Evolutionary conservation across 2,329 filamentous ascomycete species (phyloP).

Genomic region (Lasiodiplodia citricola): DNA sequence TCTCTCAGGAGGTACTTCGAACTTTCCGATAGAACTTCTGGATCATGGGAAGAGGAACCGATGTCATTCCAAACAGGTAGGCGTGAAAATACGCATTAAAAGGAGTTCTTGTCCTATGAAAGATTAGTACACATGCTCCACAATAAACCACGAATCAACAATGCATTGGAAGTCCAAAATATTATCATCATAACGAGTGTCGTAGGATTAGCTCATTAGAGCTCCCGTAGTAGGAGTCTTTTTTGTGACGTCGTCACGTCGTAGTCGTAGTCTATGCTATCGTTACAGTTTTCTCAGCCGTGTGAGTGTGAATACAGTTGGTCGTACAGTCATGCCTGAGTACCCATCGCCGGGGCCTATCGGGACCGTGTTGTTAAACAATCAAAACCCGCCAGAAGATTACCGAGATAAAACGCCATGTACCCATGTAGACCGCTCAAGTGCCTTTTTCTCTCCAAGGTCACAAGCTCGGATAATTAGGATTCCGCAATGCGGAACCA

Average conservation of each 20-base stretch:
- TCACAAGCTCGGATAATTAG: neutral
- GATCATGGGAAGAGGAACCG: neutral
- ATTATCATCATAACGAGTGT: conserved; percentile 16
- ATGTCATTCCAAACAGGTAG: neutral
- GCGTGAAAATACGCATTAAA: neutral
- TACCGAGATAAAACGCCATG: conserved; percentile 2
- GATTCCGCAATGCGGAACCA: neutral
- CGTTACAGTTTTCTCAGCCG: conserved; percentile 9
- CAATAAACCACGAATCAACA: neutral
- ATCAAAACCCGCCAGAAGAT: neutral
- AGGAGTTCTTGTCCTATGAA: neutral
- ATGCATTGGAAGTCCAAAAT: neutral
- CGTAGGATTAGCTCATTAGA: conserved; percentile 22
- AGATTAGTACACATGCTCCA: neutral
- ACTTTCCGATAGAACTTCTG: neutral
- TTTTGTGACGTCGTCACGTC: conserved; percentile 21
- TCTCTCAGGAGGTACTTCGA: neutral
- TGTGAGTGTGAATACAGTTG: conserved; percentile 6
- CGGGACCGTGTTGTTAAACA: neutral
- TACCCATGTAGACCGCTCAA: neutral
- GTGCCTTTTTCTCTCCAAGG: neutral
- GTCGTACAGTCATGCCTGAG: conserved; percentile 20
- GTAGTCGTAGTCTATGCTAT: conserved; percentile 25
- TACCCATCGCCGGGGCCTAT: conserved; percentile 17
- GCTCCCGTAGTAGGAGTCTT: conserved; percentile 2